Evolutionary conservation across 768 basidiomycete species (phyloP).

Genomic region (Leccinum incarnatum): DNA sequence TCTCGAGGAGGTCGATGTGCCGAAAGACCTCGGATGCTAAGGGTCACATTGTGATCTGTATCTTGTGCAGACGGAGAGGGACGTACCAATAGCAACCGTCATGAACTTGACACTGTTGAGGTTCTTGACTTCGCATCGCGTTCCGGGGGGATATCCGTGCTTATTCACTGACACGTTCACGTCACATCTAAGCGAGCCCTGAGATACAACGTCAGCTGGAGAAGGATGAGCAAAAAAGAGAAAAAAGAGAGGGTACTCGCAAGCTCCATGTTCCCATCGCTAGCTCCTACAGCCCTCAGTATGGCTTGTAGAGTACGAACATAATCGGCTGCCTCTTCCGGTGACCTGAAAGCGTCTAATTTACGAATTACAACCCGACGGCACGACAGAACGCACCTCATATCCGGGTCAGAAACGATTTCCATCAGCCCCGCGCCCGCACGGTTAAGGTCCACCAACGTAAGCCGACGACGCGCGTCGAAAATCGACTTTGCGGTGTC

Average conservation of each 20-base stretch:
- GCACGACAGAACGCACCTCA: conserved; percentile 46
- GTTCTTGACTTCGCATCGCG: conserved; percentile 95
- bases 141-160: conserved; percentile 60
- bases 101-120: conserved; percentile 88
- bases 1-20: conserved; percentile 60
- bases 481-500: conserved; percentile 88
- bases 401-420: conserved; percentile 92
- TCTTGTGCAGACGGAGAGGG: background rate
- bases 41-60: background rate
- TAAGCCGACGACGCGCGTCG: conserved; percentile 46
- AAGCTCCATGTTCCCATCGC: conserved; percentile 97
- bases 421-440: conserved; percentile 91
- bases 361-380: background rate
- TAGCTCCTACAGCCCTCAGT: conserved; percentile 79
- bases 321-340: conserved; percentile 89
- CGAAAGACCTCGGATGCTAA: conserved; percentile 79
- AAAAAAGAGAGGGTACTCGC: conserved; percentile 38
- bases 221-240: background rate
- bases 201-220: conserved; percentile 1
- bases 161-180: conserved; percentile 91
- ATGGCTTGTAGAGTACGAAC: conserved; percentile 79
- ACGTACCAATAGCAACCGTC: conserved; percentile 78
- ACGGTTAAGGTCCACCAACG: conserved; percentile 84
- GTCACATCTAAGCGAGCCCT: conserved; percentile 95
- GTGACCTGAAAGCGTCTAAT: conserved; percentile 43